phyloP scores from a whole-genome alignment of 2,329 filamentous ascomycete genomes.

The Grosmannia serpens region DNA sequence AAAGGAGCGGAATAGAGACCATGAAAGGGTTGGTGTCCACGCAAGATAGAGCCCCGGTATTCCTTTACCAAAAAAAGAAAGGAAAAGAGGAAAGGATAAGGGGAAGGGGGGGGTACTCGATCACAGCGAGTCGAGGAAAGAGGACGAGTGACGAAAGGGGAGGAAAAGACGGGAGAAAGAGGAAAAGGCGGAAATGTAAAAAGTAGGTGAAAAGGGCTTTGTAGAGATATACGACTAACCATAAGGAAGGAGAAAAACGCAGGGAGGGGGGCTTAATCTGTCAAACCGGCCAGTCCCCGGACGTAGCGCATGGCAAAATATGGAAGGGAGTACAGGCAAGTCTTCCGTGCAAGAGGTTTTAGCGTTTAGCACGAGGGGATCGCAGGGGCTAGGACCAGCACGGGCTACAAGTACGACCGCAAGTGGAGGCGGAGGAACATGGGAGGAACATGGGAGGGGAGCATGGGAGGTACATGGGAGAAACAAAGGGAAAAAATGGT shows the following conservation, averaged over 20 bases:
- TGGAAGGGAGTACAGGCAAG: constrained; percentile 1
- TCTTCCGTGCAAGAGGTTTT: not conserved
- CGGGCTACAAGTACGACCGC: not conserved
- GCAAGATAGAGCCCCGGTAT: not conserved
- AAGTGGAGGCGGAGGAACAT: not conserved
- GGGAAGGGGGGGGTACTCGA: not conserved
- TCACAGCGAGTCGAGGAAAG: not conserved
- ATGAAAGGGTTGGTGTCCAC: not conserved
- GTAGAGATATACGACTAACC: not conserved
- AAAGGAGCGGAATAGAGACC: not conserved
- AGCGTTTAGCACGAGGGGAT: constrained; percentile 2
- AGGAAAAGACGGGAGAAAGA: not conserved
- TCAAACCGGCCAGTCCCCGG: constrained; percentile 2
- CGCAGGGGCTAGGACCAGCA: not conserved
- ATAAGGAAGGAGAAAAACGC: not conserved
- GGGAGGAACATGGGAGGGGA: not conserved
- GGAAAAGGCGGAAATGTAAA: not conserved
- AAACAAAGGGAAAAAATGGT: not conserved
- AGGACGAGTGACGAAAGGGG: not conserved
- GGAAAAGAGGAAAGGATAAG: not conserved
- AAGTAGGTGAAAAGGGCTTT: not conserved
- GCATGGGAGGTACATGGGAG: not conserved
- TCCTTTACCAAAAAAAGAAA: not conserved
- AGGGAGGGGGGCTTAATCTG: constrained; percentile 6
- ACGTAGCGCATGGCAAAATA: constrained; percentile 12